Base-by-base conservation (phyloP, 2,329 filamentous ascomycete species). In the Penicillium nordicum region DNA sequence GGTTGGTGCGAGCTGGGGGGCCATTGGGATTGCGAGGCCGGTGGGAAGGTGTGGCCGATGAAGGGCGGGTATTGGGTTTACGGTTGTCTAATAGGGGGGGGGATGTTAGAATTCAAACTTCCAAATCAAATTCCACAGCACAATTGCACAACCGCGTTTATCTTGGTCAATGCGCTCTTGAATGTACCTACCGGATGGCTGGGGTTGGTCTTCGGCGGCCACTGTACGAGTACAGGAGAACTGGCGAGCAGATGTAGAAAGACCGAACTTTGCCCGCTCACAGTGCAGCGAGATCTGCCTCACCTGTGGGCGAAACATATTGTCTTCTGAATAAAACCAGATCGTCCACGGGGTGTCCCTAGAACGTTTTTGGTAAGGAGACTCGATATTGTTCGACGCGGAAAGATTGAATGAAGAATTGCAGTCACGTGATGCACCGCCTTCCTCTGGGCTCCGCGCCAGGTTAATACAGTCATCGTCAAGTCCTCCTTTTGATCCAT, bases 291-390 rank as follows among this genome's bases (percentile, higher is more conserved):
- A 32, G 8, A 66, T 34, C 37, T 64, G 67, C 36, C 67, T 59
- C 36, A 67, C 25, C 46, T 66, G 65, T 51, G 61, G 55, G 46
- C 67, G 67, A 53, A 73, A 57, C 71, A 73, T 73, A 23, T 49
- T 69, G 53, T 40, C 23, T 32, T 18, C 18, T 23, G 34, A 48
- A 25, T 25, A 12, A 40, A 45, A 45, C 21, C 41, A 51, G 34
- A 27, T 55, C 27, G 53, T 2, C 25, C 25, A 27, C 25, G 25
- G 25, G 25, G 25, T 52, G 29, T 44, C 30, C 29, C 52, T 42
- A 29, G 48, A 46, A 18, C 45, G 52, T 21, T 40, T 40, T 45
- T 38, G 32, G 32, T 38, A 40, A 21, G 9, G 48, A 34, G 32
- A 21, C 38, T 50, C 16, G 2, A 27, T 30, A 18, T 32, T 25